Evolutionary conservation across 192 early-diverging fungal species (phyloP), one percentile per base, ranked within the genome.

Genomic region (Podila clonocystis): DNA sequence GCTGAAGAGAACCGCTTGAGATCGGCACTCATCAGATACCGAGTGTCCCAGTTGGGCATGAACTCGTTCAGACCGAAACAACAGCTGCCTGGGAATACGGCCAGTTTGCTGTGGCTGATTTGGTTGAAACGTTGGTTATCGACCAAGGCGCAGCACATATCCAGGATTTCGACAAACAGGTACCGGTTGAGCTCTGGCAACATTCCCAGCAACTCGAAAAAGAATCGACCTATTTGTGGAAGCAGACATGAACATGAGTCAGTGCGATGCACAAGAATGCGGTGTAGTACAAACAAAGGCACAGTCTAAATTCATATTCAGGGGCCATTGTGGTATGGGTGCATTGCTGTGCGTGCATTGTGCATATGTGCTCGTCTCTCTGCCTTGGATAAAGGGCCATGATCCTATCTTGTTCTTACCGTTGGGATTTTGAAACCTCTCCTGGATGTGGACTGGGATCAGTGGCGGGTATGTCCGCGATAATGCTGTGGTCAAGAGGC

Each of bases 361-460:
- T n/a, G n/a, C n/a, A 34, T 0, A 0, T 5, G 33, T 36, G 8
- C 34, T 45, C 41, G n/a, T n/a, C 41, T 45, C 8, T 45, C 8
- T 15, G 13, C 15, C 13, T 1, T 45, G 12, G 4, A 45, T 17
- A 45, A 17, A 45, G 41, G 17, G 41, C 41, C 13, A 17, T 45
- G 41, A 45, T 15, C 41, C 41, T 45, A 45, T 45, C 41, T 45
- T 12, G 41, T 45, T 45, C 41, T 45, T 78, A 78, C 75, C 75
- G 61, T 78, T 78, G 49, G 75, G 75, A 57, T 78, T 78, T 28
- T 78, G 75, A 72, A 78, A 78, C 75, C 72, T 62, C 52, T 78
- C 75, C 22, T 78, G 75, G 64, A 78, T 71, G 38, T 78, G 75
- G 41, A 63, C 64, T 34, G 75, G 75, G 59, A 78, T 72, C 29